These are phyloP conservation scores for Primulina huaijiensis DNA, from an alignment of 257 asterid genomes.

Conservation along the genomic window DNA sequence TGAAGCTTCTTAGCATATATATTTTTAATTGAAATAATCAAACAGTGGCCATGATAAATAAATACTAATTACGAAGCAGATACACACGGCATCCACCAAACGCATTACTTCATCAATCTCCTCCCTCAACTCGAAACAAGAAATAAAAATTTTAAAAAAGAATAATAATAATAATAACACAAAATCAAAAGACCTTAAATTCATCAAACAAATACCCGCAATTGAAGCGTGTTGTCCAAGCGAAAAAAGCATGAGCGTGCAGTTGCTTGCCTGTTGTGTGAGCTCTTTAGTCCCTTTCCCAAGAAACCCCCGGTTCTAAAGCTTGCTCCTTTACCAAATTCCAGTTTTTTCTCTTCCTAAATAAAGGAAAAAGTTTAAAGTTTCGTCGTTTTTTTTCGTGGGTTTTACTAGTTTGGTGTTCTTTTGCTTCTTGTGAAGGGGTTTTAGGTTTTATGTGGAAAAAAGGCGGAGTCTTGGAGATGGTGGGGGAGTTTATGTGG, in stretches of 20 bases:
- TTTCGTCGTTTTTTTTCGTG: conserved; percentile 7
- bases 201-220: neutral
- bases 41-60: neutral
- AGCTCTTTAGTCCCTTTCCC: conserved; percentile 6
- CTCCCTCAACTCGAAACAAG: no score
- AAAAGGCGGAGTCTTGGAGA: conserved; percentile 16
- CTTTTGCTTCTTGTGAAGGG: conserved; percentile 4
- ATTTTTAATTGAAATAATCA: no score
- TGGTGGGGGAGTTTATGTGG: neutral
- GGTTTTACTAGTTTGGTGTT: conserved; percentile 12
- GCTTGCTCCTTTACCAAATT: neutral
- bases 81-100: neutral
- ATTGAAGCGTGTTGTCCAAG: conserved; percentile 64
- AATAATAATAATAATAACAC: no score
- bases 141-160: no score
- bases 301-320: conserved; percentile 9
- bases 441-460: neutral
- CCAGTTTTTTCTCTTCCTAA: neutral
- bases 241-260: conserved; percentile 28
- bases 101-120: neutral
- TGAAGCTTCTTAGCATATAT: neutral
- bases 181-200: neutral
- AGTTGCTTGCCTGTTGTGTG: conserved; percentile 16
- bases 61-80: neutral
- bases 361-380: neutral